phyloP scores from a whole-genome alignment of 2,329 filamentous ascomycete genomes.

The Cladophialophora chaetospira region DNA sequence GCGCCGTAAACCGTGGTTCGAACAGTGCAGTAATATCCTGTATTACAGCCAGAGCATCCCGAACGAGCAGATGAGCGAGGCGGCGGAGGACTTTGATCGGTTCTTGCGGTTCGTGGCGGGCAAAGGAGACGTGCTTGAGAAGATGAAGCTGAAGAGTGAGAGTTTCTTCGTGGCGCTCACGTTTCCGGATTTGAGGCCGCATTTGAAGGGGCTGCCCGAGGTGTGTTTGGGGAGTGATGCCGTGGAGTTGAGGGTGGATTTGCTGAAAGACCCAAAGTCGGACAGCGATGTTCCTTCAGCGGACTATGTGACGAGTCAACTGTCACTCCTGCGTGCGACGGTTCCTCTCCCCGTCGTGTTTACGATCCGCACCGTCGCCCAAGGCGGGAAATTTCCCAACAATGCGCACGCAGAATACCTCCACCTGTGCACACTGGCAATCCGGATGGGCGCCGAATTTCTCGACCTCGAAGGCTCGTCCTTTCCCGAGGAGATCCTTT shows the following conservation, averaged over 20 bases:
- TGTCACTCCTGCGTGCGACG: conserved; percentile 73
- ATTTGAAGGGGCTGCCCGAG: conserved; percentile 65
- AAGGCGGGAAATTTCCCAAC: conserved; percentile 88
- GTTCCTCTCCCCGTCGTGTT: conserved; percentile 84
- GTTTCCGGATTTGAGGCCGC: conserved; percentile 69
- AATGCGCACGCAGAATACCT: conserved; percentile 69
- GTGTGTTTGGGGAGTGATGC: conserved; percentile 86
- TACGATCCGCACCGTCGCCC: conserved; percentile 80
- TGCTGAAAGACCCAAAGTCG: conserved; percentile 72
- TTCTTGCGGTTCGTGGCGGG: conserved; percentile 73
- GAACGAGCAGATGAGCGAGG: conserved; percentile 52
- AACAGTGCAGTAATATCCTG: conserved; percentile 89
- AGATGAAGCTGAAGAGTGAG: conserved; percentile 65
- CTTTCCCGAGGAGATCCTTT: conserved; percentile 74
- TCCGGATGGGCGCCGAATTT: conserved; percentile 86
- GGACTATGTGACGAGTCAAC: conserved; percentile 79
- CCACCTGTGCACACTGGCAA: conserved; percentile 73
- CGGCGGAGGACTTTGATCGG: conserved; percentile 69
- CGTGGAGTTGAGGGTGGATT: conserved; percentile 89
- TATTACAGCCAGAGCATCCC: conserved; percentile 78
- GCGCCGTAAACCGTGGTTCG: conserved; percentile 84
- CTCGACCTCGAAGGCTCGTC: conserved; percentile 84
- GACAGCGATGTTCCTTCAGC: conserved; percentile 60
- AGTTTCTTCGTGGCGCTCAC: conserved; percentile 95
- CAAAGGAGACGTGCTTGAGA: conserved; percentile 54